Evolutionary conservation across 2,329 filamentous ascomycete genomes (phyloP), one percentile per base, ranked within the genome.

Genomic region (Ophiostoma angusticollis): DNA sequence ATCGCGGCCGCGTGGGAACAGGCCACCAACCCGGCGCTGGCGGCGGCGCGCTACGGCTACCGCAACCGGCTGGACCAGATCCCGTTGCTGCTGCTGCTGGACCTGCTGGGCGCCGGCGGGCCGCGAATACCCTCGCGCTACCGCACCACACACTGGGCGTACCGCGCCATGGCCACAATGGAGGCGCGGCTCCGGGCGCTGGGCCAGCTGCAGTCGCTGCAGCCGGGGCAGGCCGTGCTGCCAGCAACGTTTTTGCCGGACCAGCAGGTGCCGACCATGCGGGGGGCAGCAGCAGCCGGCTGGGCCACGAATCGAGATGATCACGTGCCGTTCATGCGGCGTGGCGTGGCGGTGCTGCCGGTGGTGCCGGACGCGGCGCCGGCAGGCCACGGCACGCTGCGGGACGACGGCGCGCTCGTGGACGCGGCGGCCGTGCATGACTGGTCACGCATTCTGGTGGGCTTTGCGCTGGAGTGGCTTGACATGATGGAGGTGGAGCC

Each of bases 101-200:
- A 62, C 53, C 61, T 84, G 14, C 65, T 84, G 1, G 80, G 80
- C 2, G 58, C 68, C 5, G 59, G 66, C 18, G 52, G 61, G 22
- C 78, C 78, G 0, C 60, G 50, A 1, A 70, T 98, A 2, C 84
- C 85, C 1, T 93, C 84, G 48, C 58, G 81, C 57, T 87, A 84
- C 56, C 68, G 72, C 47, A 80, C 78, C 2, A 89, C 82, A 0
- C 83, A 89, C 52, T 91, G 84, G 84, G 82, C 83, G 7, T 89
- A 89, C 55, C 65, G 71, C 47, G 65, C 68, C 40, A 68, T 89
- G 58, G 74, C 78, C 0, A 56, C 57, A 0, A 59, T 84, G 16
- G 83, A 89, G 58, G 54, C 62, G 7, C 73, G 81, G 11, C 61
- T 89, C 47, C 67, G 78, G 9, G 56, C 58, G 6, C 58, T 77